Conservation (phyloP, 306 rosid species). For the Nissolia schottii region DNA sequence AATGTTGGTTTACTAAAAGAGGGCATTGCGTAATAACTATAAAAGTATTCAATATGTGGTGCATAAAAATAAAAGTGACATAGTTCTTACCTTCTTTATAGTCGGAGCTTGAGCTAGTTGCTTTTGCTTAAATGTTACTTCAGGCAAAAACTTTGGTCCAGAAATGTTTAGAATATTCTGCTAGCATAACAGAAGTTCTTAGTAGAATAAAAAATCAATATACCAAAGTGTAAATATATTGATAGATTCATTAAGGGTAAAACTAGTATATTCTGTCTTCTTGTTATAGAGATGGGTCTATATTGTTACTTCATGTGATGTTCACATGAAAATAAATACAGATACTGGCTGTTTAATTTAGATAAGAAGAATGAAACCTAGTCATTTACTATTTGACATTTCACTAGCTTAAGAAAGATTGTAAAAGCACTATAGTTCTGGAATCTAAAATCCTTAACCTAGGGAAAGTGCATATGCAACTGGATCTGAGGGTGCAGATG, state of each 20-base stretch:
- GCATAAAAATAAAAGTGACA: no score
- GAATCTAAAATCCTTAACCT: constrained; percentile 54
- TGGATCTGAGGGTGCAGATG: constrained; percentile 46
- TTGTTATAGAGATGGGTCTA: neutral
- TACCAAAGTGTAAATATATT: neutral
- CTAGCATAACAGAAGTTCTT: neutral
- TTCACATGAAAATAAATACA: neutral
- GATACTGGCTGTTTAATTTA: neutral
- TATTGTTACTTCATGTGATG: neutral
- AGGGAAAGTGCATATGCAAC: no score
- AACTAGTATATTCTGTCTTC: no score
- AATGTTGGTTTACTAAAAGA: no score
- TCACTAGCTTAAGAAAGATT: constrained; percentile 55
- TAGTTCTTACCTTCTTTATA: no score
- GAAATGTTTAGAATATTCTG: neutral
- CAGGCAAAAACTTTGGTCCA: neutral
- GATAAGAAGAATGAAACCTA: neutral
- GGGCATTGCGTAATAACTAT: no score
- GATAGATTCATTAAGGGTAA: neutral
- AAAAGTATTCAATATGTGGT: no score
- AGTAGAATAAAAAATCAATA: neutral
- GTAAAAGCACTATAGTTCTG: constrained; percentile 56
- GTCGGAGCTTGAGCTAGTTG: no score
- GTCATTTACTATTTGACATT: constrained; percentile 19
- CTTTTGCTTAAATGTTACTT: neutral